Conservation (phyloP, 2,329 filamentous ascomycete genomes). For the Niveomyces coronatus region DNA sequence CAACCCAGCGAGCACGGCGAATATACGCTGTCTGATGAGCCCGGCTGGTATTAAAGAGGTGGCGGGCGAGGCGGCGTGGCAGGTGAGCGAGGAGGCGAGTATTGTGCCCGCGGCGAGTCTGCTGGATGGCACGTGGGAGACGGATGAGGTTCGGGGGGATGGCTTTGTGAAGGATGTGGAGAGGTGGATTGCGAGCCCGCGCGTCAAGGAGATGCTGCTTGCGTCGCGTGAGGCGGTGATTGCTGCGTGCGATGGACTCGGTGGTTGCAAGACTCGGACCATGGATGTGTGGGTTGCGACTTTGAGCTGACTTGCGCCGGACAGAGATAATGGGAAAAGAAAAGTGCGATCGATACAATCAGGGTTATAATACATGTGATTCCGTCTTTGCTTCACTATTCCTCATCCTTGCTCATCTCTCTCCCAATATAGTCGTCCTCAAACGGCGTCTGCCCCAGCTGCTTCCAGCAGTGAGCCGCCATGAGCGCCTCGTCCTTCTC, state of each 20-base stretch:
- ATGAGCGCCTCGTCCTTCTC: constrained; percentile 35
- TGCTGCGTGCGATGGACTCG: constrained; percentile 18
- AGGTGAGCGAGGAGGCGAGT: constrained; percentile 23
- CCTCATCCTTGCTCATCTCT: background rate
- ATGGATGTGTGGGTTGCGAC: constrained; percentile 33
- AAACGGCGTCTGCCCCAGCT: constrained; percentile 35
- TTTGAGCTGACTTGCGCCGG: background rate
- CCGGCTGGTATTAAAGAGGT: constrained; percentile 29
- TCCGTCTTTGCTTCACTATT: background rate
- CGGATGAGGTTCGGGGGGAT: constrained; percentile 20
- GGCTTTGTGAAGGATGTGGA: constrained; percentile 24
- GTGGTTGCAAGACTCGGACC: constrained; percentile 22
- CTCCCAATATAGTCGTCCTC: constrained; percentile 20
- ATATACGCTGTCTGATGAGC: constrained; percentile 36
- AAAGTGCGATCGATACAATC: background rate
- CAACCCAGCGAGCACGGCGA: constrained; percentile 26
- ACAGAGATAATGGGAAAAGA: background rate
- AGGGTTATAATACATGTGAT: background rate
- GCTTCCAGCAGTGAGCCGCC: constrained; percentile 30
- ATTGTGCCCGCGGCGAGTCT: constrained; percentile 28
- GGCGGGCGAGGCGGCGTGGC: constrained; percentile 27
- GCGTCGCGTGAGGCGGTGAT: constrained; percentile 24
- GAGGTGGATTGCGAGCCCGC: constrained; percentile 16
- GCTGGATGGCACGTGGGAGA: constrained; percentile 38
- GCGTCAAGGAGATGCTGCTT: constrained; percentile 18